phyloP scores from a whole-genome alignment of 441 rosid species.

The Erodium trifolium region DNA sequence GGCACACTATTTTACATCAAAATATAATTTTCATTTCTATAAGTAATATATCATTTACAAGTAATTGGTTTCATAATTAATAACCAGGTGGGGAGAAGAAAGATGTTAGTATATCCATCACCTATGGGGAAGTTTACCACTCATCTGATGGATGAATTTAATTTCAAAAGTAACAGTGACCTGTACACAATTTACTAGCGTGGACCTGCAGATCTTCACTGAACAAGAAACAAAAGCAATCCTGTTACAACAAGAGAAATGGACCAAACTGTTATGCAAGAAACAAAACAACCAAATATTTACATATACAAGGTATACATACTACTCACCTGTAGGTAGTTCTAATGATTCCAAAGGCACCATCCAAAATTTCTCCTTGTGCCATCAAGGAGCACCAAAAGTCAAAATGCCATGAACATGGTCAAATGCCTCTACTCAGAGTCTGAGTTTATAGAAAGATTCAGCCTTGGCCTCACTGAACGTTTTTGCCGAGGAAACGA shows the following conservation, averaged over 20 bases:
- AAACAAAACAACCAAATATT: neutral
- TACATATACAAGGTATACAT: neutral
- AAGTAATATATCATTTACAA: neutral
- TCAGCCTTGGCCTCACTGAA: conserved; percentile 64
- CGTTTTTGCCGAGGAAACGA: conserved; percentile 84
- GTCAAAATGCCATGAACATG: neutral
- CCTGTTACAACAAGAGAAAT: neutral
- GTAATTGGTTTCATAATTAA: neutral
- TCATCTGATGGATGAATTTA: neutral
- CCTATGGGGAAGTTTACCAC: neutral
- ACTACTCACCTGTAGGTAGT: conserved; percentile 17
- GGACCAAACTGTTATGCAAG: conserved; percentile 3
- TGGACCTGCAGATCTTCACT: neutral
- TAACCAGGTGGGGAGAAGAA: neutral
- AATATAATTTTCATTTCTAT: neutral
- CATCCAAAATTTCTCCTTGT: too few species aligned
- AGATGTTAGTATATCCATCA: conserved; percentile 3
- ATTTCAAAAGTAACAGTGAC: conserved; percentile 18
- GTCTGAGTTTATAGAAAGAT: conserved; percentile 76
- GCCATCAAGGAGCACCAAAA: neutral
- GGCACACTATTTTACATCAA: neutral
- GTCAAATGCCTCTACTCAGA: conserved; percentile 39
- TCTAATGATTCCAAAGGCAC: too few species aligned
- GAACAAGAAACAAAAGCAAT: neutral
- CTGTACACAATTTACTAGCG: conserved; percentile 25